Base-by-base conservation (phyloP, 169 alveolate genomes). In the Plasmodium gaboni region DNA sequence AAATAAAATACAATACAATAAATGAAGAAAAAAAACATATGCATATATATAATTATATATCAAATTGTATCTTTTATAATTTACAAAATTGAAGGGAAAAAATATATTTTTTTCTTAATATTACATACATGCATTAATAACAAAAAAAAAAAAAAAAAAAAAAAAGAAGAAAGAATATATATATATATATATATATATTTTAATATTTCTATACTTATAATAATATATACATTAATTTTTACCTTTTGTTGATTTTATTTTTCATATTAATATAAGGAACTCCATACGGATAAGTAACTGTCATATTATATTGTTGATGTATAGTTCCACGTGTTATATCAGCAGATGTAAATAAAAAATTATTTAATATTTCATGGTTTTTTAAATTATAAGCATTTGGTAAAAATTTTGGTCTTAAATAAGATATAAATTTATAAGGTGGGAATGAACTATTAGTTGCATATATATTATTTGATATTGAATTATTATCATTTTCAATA, bases 261-360 rank as follows among this genome's bases (percentile, higher is more conserved):
- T 61, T 61, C 38, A 74, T 17, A 42, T 78, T 48, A 24, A 78
- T 69, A 32, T 48, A 63, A 44, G 89, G 89, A 32, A 78, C 89
- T 4, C 89, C 89, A 32, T 78, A 78, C 2, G 89, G 89, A 15
- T 78, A 78, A 19, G 89, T 48, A 50, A 78, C 89, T 32, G 50
- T 76, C 55, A 63, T 67, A 15, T 78, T 78, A 46, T 32, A 64
- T 73, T 78, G 89, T 42, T 59, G 38, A 46, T 78, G 71, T 28
- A 78, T 64, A 17, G 60, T 78, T 9, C 78, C 89, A 9, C 24
- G 59, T 26, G 89, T 28, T 44, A 65, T 5, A 24, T 78, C 89
- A n/a, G 74, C 15, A 4, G 89, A 78, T 19, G 89, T 78, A 42
- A 46, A 78, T 15, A 78, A 69, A 50, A 4, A 78, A 65, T 69